Conservation (phyloP, 73 alveolate species). For the Tetrahymena malaccensis region DNA sequence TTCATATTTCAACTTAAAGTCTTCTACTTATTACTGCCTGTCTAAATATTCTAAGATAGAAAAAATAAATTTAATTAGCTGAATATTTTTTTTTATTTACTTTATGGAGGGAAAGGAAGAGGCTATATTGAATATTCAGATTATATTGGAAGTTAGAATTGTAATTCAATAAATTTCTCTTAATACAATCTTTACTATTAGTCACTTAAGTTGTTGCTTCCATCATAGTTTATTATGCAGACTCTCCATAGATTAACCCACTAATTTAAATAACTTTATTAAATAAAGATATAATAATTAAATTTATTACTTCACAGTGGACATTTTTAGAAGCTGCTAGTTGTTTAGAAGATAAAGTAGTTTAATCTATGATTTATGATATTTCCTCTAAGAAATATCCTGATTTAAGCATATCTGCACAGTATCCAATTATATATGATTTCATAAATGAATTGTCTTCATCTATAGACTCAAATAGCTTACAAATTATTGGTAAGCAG, state of each 20-base stretch:
- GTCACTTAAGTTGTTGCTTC: not conserved
- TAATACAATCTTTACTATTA: not conserved
- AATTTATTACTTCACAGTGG: not conserved
- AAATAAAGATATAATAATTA: not conserved
- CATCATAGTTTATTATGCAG: not conserved
- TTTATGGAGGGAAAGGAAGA: not conserved
- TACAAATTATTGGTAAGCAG: not conserved
- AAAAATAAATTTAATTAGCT: not conserved
- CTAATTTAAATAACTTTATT: not conserved
- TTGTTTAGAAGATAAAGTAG: not conserved
- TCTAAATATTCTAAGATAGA: not conserved
- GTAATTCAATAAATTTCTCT: not conserved
- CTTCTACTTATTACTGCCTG: not conserved
- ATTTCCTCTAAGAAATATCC: not conserved
- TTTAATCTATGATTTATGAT: not conserved
- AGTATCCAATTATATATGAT: not conserved
- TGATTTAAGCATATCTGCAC: not conserved
- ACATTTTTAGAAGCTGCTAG: not conserved
- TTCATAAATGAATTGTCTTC: not conserved
- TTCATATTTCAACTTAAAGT: not conserved
- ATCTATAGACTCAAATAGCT: not conserved
- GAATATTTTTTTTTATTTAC: not conserved
- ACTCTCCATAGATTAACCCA: not conserved
- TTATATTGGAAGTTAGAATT: not conserved
- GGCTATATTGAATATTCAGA: not conserved